Conservation (phyloP, 1,139 yeast genomes). For the Sugiyamaella japonica region DNA sequence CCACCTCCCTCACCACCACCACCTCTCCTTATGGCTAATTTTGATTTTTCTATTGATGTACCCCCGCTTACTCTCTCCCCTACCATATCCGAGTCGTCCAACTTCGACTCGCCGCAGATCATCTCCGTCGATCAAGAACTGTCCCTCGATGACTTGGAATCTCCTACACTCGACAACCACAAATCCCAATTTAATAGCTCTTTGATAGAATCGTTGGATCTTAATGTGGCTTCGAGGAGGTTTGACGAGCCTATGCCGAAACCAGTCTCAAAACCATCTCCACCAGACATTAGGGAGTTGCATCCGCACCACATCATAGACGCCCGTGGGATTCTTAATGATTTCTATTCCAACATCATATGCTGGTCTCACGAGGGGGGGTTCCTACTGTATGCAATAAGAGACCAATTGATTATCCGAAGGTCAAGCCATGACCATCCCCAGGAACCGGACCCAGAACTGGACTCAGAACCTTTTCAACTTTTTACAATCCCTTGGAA, state of each 20-base stretch:
- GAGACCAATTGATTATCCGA: not conserved
- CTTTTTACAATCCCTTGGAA: not conserved
- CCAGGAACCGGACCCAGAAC: not conserved
- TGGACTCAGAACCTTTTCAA: not conserved
- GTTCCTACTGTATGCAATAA: not conserved
- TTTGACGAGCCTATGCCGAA: not conserved
- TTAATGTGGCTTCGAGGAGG: not conserved
- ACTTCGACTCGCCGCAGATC: not conserved
- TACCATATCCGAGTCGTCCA: not conserved
- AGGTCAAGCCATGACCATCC: not conserved
- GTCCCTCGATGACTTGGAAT: not conserved
- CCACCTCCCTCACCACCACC: not conserved
- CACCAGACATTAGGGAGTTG: not conserved
- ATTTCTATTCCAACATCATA: constrained; percentile 9
- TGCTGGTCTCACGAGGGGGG: constrained; percentile 10
- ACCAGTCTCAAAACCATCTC: not conserved
- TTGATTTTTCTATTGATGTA: not conserved
- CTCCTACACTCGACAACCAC: not conserved
- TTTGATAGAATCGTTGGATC: not conserved
- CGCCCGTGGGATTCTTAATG: constrained; percentile 3
- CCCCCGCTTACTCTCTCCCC: not conserved
- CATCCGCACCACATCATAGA: not conserved
- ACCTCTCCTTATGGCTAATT: not conserved
- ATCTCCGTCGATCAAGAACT: not conserved
- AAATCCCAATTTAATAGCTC: not conserved